Evolutionary conservation across 2,329 filamentous ascomycete species (phyloP).

Genomic region (Mycosphaerelloides madeirae): DNA sequence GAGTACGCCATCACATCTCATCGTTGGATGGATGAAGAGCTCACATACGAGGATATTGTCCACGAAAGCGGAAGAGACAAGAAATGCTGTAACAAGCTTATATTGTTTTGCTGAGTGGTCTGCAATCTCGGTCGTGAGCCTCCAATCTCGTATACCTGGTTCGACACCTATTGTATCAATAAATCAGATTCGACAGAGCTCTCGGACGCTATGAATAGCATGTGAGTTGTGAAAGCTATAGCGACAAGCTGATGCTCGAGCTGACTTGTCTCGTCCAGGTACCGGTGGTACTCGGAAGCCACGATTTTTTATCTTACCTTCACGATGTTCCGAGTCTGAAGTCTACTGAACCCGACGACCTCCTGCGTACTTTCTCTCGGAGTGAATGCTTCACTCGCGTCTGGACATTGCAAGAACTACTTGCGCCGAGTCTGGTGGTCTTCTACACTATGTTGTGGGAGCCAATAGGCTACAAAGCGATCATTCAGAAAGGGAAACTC

Average conservation of each 20-base stretch:
- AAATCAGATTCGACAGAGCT: slow-evolving; percentile 17
- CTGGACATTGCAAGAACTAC: slow-evolving; percentile 9
- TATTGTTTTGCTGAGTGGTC: slow-evolving; percentile 5
- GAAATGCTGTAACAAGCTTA: slow-evolving; percentile 5
- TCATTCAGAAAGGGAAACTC: too few relatives aligned
- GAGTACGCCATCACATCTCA: slow-evolving; percentile 10
- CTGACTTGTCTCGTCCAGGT: slow-evolving; percentile 2
- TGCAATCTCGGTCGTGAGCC: not conserved
- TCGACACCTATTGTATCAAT: slow-evolving; percentile 24
- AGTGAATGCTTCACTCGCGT: slow-evolving; percentile 6
- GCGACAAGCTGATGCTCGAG: too few relatives aligned
- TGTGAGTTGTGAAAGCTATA: too few relatives aligned
- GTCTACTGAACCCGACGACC: not conserved
- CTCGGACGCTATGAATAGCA: slow-evolving; percentile 19
- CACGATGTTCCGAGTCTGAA: not conserved
- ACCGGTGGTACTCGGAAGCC: slow-evolving; percentile 14
- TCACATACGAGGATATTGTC: slow-evolving; percentile 4
- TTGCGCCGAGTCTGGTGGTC: not conserved
- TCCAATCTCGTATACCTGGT: slow-evolving; percentile 7
- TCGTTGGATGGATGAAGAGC: slow-evolving; percentile 6
- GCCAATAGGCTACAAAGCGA: slow-evolving; percentile 9
- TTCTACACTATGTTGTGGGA: slow-evolving; percentile 8
- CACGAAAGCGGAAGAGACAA: slow-evolving; percentile 1
- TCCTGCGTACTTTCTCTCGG: not conserved
- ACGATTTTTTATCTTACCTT: slow-evolving; percentile 14